Percentiles rank a stretch among this genome's conserved stretches.
These are phyloP conservation scores for Colletotrichum australisinense DNA, from an alignment of 2,329 filamentous ascomycete genomes.

Conservation along the genomic window DNA sequence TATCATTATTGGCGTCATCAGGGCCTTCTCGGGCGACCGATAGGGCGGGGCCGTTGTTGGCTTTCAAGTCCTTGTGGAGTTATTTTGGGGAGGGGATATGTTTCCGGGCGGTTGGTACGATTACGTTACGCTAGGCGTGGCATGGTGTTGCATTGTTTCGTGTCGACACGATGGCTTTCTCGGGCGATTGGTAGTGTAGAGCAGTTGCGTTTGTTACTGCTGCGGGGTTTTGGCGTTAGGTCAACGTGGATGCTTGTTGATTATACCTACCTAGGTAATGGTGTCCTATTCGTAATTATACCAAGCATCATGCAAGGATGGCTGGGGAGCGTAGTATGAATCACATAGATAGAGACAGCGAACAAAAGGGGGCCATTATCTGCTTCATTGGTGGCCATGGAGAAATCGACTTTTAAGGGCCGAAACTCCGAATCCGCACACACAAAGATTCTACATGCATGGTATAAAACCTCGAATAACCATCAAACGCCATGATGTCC, in stretches of 20 bases:
- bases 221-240: not conserved
- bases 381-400: slow-evolving; percentile 36
- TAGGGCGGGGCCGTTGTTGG: not conserved
- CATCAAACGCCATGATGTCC: slow-evolving; percentile 24
- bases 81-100: not conserved
- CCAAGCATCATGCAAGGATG: slow-evolving; percentile 2
- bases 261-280: not conserved
- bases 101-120: not conserved
- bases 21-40: slow-evolving; percentile 38
- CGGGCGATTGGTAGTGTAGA: not conserved
- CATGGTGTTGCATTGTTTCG: not conserved
- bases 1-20: slow-evolving; percentile 48
- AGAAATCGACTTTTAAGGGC: slow-evolving; percentile 12
- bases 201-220: not conserved
- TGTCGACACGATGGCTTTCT: not conserved
- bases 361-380: slow-evolving; percentile 34
- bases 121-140: not conserved
- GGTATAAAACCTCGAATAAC: slow-evolving; percentile 24
- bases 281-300: slow-evolving; percentile 18
- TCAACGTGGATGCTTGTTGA: not conserved
- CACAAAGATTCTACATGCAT: slow-evolving; percentile 34
- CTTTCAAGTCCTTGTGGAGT: not conserved
- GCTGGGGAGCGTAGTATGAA: not conserved
- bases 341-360: slow-evolving; percentile 20
- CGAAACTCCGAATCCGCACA: slow-evolving; percentile 25